Conservation (phyloP, 164 flowering plant genomes). For the Platanus orientalis region DNA sequence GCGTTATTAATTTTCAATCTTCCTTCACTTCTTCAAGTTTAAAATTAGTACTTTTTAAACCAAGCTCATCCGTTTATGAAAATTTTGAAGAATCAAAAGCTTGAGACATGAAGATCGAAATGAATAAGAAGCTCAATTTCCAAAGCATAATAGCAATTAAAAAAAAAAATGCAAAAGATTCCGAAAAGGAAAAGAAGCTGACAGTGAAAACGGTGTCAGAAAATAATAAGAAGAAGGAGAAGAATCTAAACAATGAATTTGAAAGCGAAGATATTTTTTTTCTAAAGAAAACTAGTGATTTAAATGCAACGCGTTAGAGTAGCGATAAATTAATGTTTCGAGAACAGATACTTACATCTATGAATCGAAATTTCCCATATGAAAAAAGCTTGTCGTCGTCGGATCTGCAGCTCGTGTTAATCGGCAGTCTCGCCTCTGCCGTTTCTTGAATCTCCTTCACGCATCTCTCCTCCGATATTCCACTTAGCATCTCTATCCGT, state of each 20-base stretch:
- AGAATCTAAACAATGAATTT: no score
- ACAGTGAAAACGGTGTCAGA: no score
- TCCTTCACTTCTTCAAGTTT: no score
- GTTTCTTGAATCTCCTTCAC: conserved; percentile 43
- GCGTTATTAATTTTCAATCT: conserved; percentile 15
- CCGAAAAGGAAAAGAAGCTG: not conserved
- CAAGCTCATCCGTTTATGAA: not conserved
- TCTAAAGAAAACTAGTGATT: no score
- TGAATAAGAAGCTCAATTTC: no score
- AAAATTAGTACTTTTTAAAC: not conserved
- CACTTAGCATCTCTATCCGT: conserved; percentile 43
- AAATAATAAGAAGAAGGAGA: no score
- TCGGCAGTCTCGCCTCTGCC: conserved; percentile 48
- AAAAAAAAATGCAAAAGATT: conserved; percentile 1
- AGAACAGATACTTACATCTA: conserved; percentile 35
- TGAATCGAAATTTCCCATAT: conserved; percentile 22
- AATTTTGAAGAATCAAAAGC: not conserved
- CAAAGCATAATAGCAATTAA: no score
- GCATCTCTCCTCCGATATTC: conserved; percentile 27
- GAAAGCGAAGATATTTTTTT: no score
- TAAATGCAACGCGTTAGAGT: no score
- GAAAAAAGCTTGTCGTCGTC: conserved; percentile 18
- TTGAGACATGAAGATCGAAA: not conserved
- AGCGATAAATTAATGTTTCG: no score
- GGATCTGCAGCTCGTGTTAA: conserved; percentile 12